Percentiles rank a stretch among this genome's conserved stretches.
Evolutionary conservation across 2,329 filamentous ascomycete species (phyloP).

Genomic region (Aquanectria penicillioides): DNA sequence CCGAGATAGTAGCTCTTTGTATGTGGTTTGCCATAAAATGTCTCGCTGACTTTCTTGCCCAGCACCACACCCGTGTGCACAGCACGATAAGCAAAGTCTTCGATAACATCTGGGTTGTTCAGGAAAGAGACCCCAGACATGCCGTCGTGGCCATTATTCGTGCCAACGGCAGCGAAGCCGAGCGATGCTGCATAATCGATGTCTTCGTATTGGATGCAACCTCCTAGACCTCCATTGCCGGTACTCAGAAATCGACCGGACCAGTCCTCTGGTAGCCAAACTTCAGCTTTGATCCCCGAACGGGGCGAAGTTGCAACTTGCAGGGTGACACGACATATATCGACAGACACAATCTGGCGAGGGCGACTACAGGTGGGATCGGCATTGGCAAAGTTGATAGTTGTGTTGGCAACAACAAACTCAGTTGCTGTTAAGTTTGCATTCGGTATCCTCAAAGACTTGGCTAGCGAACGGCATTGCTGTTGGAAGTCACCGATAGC

Average conservation of each 20-base stretch:
- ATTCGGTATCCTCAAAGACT: neutral
- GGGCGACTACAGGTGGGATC: neutral
- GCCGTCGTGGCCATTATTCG: constrained; percentile 61
- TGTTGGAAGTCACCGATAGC: neutral
- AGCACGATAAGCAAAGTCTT: constrained; percentile 42
- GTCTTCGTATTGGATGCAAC: constrained; percentile 58
- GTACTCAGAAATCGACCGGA: constrained; percentile 57
- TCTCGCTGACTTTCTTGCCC: constrained; percentile 1
- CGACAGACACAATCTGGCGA: neutral
- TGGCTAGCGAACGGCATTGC: neutral
- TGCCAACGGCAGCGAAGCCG: constrained; percentile 56
- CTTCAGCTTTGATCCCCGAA: constrained; percentile 41
- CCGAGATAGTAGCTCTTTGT: constrained; percentile 65
- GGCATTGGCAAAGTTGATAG: neutral
- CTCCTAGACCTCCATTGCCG: constrained; percentile 58
- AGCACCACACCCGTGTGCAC: constrained; percentile 29
- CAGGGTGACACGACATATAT: neutral
- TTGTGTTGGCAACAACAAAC: neutral
- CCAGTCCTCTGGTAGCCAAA: constrained; percentile 58
- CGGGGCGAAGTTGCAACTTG: neutral
- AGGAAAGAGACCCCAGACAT: constrained; percentile 42
- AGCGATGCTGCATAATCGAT: constrained; percentile 52
- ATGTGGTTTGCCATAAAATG: constrained; percentile 52
- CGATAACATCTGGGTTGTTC: constrained; percentile 47
- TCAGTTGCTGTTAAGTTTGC: neutral